Evolutionary conservation across 2,329 filamentous ascomycete species (phyloP).

Genomic region (Sarocladium oryzae): DNA sequence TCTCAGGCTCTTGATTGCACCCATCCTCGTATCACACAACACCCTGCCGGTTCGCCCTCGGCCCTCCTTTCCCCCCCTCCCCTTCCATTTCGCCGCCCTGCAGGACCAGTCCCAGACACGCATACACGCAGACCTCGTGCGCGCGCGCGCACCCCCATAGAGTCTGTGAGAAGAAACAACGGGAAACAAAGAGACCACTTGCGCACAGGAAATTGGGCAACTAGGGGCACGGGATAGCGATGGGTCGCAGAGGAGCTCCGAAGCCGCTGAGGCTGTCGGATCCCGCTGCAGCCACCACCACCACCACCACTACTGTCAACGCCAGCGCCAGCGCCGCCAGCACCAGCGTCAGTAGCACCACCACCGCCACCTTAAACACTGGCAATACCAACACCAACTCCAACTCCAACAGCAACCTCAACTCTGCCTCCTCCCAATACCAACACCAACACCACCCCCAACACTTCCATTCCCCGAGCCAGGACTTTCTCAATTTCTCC

Average conservation of each 20-base stretch:
- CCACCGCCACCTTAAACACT: conserved; percentile 1
- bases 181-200: not conserved
- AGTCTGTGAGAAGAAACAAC: not conserved
- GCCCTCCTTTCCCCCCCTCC: not conserved
- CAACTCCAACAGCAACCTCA: conserved; percentile 17
- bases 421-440: conserved; percentile 2
- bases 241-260: conserved; percentile 50
- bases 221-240: conserved; percentile 18
- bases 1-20: not conserved
- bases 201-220: not conserved
- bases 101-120: conserved; percentile 4
- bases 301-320: not conserved
- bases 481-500: not conserved
- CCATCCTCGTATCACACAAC: not conserved
- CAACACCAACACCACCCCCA: not conserved
- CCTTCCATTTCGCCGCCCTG: not conserved
- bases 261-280: conserved; percentile 50
- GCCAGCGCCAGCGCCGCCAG: not conserved
- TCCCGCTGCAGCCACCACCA: conserved; percentile 15
- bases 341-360: not conserved
- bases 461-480: not conserved
- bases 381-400: conserved; percentile 11
- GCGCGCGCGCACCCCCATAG: not conserved
- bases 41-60: no score
- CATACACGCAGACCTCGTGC: not conserved